Evolutionary conservation across 257 asterid species (phyloP), one percentile per base, ranked within the genome.

Genomic region (Lycium barbarum): DNA sequence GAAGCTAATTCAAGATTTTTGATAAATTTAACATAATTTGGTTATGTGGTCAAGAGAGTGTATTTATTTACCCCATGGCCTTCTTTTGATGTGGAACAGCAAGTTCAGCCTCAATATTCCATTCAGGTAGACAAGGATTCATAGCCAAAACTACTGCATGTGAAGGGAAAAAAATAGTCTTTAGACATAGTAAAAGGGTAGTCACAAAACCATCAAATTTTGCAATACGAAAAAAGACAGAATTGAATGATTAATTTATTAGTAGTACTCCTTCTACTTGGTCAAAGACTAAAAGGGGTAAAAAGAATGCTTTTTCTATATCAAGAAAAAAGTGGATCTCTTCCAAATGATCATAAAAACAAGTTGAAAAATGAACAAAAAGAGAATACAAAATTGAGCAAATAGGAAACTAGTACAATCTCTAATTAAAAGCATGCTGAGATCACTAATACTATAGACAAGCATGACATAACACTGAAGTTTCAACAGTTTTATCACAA

Each of bases 101-200:
- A 49, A 84, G 83, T 61, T 87, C 96, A 74, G 84, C 86, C 51
- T 89, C 94, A 82, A 79, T 83, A 80, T 86, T 89, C 98, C 97
- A 95, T 84, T 92, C 93, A 88, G 92, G 90, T 18, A 90, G 88
- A 83, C 88, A 87, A 18, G 83, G 83, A 87, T 87, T 81, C 98
- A 94, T 93, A 63, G 86, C 89, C 86, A 55, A 81, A 82, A 82
- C 43, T 36, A 80, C 70, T 78, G 59, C 80, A 57, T 45, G 49
- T 57, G 0, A 65, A 65, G 51, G 70, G 70, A 62, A 71, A 74
- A 5, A 20, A 22, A 33, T 53, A 66, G 13, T 15, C 13, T 33
- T 33, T 26, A 74, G 47, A 4, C n/a, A 68, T 20, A 84, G 57
- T 35, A n/a, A 20, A 74, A 18, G 38, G 72, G 14, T 7, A 62